Base-by-base conservation (phyloP, 2,329 filamentous ascomycete species). In the Diplodia seriata region DNA sequence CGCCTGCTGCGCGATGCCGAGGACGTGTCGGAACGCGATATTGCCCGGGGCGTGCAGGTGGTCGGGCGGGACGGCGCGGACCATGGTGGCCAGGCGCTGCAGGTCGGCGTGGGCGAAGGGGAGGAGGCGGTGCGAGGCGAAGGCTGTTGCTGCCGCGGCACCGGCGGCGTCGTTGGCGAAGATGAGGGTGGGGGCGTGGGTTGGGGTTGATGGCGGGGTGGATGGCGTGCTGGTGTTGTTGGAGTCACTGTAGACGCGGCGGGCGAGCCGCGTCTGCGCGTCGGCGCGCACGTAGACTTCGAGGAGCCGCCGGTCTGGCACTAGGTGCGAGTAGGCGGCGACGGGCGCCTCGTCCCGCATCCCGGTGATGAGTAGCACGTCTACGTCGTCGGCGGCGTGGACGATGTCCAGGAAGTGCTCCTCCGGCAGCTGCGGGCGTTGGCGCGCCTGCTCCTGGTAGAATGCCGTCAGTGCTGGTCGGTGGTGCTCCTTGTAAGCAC, bases 321-420 rank as follows among this genome's bases (percentile, higher is more conserved):
- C 83, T 29, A 89, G 72, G 77, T 85, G 83, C n/a, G 84, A 85
- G 0, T 87, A 83, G 14, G 70, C 51, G 69, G 85, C 78, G 12
- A 89, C 80, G 0, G 87, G 88, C 5, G 86, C 83, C 57, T 85
- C 77, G 59, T 90, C 88, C 79, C 86, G 84, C 84, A 89, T 85
- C 0, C 87, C 87, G 0, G 87, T 90, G 70, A 91, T 85, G 0
- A 90, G 68, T 53, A 90, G 76, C 57, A 89, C 85, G 67, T 89
- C 84, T 2, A 81, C 77, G 74, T 81, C 80, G 61, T 12, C 70
- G 6, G 80, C 78, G 14, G 70, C 67, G 40, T 77, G 20, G 2
- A 89, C 83, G 2, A 84, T 75, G 29, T 79, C 68, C 50, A 85
- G 64, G 69, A 89, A 88, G 72, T 85, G 80, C 66, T 86, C 81